Evolutionary conservation across 2,329 filamentous ascomycete species (phyloP).

Genomic region (Sporothrix schenckii): DNA sequence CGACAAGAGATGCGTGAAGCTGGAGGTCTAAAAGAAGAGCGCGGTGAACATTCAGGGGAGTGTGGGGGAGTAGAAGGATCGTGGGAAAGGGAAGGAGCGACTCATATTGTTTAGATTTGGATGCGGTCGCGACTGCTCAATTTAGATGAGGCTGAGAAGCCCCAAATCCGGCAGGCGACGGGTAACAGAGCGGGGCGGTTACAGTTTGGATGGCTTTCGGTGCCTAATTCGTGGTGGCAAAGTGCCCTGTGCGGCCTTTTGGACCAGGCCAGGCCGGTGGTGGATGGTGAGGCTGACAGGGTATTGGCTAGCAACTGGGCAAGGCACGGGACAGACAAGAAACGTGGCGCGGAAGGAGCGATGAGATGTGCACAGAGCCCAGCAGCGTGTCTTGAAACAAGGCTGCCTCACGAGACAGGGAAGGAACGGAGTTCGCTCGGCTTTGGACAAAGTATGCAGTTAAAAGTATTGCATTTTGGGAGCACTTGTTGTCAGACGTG

Average conservation of each 20-base stretch:
- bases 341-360: background rate
- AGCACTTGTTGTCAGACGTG: background rate
- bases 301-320: constrained; percentile 11
- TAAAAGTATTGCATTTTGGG: background rate
- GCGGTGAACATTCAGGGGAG: background rate
- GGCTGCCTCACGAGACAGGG: background rate
- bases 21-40: background rate
- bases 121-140: constrained; percentile 2
- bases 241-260: constrained; percentile 6
- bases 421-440: background rate
- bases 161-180: background rate
- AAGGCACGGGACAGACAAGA: background rate
- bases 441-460: constrained; percentile 6
- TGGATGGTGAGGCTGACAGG: constrained; percentile 5
- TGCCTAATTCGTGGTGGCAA: constrained; percentile 11
- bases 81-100: background rate
- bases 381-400: background rate
- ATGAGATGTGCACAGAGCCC: background rate
- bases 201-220: background rate
- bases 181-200: constrained; percentile 7
- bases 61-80: background rate
- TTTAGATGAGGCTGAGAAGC: constrained; percentile 10
- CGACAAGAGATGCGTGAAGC: background rate
- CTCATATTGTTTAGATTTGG: constrained; percentile 19
- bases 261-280: background rate